These are phyloP conservation scores for Alternaria ventricosa DNA, from an alignment of 2,329 filamentous ascomycete species.

Conservation along the genomic window DNA sequence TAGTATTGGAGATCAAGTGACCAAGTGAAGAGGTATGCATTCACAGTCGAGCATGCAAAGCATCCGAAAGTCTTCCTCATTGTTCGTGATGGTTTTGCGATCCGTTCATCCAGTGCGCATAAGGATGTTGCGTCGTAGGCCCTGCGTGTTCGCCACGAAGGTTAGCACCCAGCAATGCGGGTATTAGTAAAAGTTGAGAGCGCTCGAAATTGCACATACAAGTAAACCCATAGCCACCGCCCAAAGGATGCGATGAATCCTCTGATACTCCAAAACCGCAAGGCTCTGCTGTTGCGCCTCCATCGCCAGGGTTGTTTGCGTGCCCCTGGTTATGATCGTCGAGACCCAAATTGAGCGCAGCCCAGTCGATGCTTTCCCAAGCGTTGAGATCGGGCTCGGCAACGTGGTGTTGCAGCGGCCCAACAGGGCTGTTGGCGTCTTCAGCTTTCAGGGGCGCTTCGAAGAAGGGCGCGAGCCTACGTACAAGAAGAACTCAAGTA, in stretches of 20 bases:
- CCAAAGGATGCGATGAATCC: background rate
- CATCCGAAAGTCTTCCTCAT: background rate
- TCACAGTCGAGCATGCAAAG: background rate
- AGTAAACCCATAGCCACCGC: conserved; percentile 22
- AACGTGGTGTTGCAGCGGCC: conserved; percentile 40
- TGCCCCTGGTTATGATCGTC: conserved; percentile 1
- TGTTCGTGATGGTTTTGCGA: background rate
- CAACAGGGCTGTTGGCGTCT: conserved; percentile 28
- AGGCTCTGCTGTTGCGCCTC: background rate
- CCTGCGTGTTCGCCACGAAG: conserved; percentile 19
- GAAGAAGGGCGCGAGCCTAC: conserved; percentile 40
- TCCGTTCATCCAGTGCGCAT: conserved; percentile 20
- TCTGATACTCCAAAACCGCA: background rate
- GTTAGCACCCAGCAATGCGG: conserved; percentile 26
- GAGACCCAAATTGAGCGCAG: conserved; percentile 19
- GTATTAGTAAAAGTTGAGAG: background rate
- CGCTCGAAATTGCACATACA: background rate
- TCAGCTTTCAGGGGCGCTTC: conserved; percentile 23
- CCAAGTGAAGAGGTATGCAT: background rate
- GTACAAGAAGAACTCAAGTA: conserved; percentile 33
- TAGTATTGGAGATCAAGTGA: background rate
- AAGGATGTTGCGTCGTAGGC: conserved; percentile 22
- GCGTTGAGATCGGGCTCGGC: conserved; percentile 35
- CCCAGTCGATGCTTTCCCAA: conserved; percentile 44
- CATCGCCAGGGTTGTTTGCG: background rate